Evolutionary conservation across 768 basidiomycete species (phyloP), one percentile per base, ranked within the genome.

Genomic region (Pleurotus djamor): DNA sequence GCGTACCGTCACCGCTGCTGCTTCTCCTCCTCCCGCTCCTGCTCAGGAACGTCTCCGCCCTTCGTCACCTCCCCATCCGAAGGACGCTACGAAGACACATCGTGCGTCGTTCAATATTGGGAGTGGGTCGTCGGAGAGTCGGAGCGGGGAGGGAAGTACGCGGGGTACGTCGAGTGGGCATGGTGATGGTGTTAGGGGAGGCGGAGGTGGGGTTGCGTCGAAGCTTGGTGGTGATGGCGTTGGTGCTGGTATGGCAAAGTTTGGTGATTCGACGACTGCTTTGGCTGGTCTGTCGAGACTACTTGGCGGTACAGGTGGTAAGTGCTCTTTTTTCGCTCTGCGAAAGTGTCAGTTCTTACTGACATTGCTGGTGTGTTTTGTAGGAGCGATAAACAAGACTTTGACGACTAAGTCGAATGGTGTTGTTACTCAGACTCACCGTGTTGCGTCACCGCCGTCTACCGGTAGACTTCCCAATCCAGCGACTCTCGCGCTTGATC

Each of bases 111-210:
- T 56, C 28, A 56, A 56, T 32, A 56, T 56, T 21, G 54, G 54
- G 32, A 56, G 54, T 44, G 54, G 54, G 13, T 56, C 54, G 5
- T 56, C 54, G 6, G 54, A 56, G 61, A 61, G 58, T 48, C 51
- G 48, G 66, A 64, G 50, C 43, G 54, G 60, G 59, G 65, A 52
- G 59, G 59, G 50, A 63, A 58, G 32, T 57, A 61, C 52, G 36
- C 58, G 13, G 49, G 54, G 44, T 45, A 48, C 35, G 58, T 52
- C 34, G 62, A 62, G 36, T 58, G 56, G 7, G 28, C 21, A 28
- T 28, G 64, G 60, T 44, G n/a, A n/a, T n/a, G 55, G 37, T 48
- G 61, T 44, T 41, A 61, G 43, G 28, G 56, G 44, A 49, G 52
- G 43, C 49, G 59, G 21, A 3, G 21, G 21, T 28, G 21, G 21